Conservation (phyloP, 768 basidiomycete genomes). For the Postia placenta region DNA sequence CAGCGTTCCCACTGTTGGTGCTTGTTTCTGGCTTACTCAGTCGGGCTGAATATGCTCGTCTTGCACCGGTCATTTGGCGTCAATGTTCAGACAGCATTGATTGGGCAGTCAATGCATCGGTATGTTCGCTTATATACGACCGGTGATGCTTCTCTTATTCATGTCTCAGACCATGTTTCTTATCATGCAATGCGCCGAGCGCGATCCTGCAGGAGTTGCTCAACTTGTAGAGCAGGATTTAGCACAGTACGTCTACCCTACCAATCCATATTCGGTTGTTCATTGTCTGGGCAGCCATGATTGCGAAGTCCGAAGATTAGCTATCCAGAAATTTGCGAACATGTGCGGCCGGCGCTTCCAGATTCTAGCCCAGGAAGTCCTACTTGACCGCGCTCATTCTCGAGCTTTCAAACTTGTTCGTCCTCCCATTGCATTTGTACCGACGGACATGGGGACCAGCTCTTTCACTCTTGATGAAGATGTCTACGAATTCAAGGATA, state of each 20-base stretch:
- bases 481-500: conserved; percentile 40
- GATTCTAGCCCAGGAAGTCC: conserved; percentile 52
- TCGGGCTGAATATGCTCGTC: conserved; percentile 39
- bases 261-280: neutral
- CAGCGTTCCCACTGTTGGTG: conserved; percentile 56
- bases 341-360: conserved; percentile 68
- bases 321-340: conserved; percentile 48
- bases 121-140: conserved; percentile 24
- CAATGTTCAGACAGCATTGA: conserved; percentile 36
- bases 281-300: conserved; percentile 35
- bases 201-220: conserved; percentile 41
- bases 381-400: conserved; percentile 55
- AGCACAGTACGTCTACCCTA: conserved; percentile 36
- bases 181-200: conserved; percentile 70
- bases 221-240: conserved; percentile 49
- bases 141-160: neutral
- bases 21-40: conserved; percentile 50
- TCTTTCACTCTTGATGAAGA: conserved; percentile 52
- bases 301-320: conserved; percentile 39
- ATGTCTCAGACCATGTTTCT: conserved; percentile 44
- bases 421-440: conserved; percentile 66
- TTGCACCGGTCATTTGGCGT: conserved; percentile 57
- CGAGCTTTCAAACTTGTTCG: conserved; percentile 65
- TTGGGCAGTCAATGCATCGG: conserved; percentile 40
- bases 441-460: conserved; percentile 68